Conservation (phyloP, 495 filamentous ascomycete species). For the Penicillium samsonianum region DNA sequence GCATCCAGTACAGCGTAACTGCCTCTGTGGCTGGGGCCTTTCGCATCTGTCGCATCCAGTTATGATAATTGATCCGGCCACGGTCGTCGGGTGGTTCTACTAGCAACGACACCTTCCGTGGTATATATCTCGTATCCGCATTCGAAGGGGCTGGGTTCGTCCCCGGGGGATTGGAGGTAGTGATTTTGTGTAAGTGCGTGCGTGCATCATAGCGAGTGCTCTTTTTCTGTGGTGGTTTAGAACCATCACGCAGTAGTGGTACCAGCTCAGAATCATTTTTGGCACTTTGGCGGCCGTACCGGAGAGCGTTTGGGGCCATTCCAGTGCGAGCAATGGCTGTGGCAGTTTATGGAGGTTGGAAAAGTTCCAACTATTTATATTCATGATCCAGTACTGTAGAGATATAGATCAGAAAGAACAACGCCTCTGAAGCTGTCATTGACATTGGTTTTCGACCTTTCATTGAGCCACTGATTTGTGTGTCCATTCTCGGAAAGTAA, state of each 20-base stretch:
- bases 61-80: neutral
- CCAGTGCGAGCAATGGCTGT: too few species aligned
- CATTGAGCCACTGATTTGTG: neutral
- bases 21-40: neutral
- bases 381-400: neutral
- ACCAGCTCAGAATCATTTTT: neutral
- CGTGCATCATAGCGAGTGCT: neutral
- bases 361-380: neutral
- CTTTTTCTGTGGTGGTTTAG: neutral
- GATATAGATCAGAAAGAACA: neutral
- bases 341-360: too few species aligned
- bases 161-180: neutral
- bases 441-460: neutral
- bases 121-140: neutral
- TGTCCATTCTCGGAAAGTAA: neutral
- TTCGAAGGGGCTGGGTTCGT: neutral
- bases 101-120: neutral
- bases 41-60: neutral
- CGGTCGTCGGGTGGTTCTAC: neutral
- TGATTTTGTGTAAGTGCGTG: neutral
- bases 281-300: neutral
- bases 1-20: neutral
- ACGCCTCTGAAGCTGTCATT: neutral
- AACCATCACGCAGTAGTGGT: neutral
- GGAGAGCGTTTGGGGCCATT: too few species aligned